Percentiles rank a stretch among this genome's conserved stretches.
phyloP scores from a whole-genome alignment of 179 eudicot genomes.

The Beta lomatogona region DNA sequence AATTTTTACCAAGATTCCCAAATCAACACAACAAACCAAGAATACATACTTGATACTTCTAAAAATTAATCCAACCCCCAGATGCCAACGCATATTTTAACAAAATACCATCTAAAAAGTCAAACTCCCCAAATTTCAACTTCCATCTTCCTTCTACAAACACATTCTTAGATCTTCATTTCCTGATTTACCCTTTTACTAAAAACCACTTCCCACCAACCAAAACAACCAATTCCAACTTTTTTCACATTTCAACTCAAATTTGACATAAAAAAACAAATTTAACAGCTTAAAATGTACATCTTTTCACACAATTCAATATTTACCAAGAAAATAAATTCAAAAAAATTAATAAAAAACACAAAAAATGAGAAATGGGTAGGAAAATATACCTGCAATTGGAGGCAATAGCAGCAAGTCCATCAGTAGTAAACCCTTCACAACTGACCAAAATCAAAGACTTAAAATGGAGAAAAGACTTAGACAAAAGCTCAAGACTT shows the following conservation, averaged over 20 bases:
- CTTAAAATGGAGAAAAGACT: slow-evolving; percentile 53
- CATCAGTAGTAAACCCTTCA: slow-evolving; percentile 76
- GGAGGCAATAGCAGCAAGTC: slow-evolving; percentile 85
- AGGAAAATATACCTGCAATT: slow-evolving; percentile 62
- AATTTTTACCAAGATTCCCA: slow-evolving; percentile 28
- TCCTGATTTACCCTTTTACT: slow-evolving; percentile 9
- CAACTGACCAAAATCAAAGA: slow-evolving; percentile 68
- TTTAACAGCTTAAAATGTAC: not conserved
- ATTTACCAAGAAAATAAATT: not conserved
- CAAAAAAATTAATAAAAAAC: not conserved
- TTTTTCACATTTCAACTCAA: not conserved
- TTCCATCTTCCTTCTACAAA: slow-evolving; percentile 5
- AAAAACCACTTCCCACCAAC: not conserved
- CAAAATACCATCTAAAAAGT: slow-evolving; percentile 23
- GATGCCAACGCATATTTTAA: slow-evolving; percentile 11
- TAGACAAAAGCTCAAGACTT: slow-evolving; percentile 56
- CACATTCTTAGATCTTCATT: slow-evolving; percentile 28
- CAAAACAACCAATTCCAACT: not conserved
- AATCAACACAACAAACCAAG: slow-evolving; percentile 18
- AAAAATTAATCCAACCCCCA: slow-evolving; percentile 11
- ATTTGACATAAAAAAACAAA: not conserved
- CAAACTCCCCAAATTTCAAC: slow-evolving; percentile 23
- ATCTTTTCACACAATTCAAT: too few species aligned
- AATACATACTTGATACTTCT: not conserved
- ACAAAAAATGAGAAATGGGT: not conserved